Evolutionary conservation across 2,329 filamentous ascomycete species (phyloP), one percentile per base, ranked within the genome.

Genomic region (Epicoccum sorghinum): DNA sequence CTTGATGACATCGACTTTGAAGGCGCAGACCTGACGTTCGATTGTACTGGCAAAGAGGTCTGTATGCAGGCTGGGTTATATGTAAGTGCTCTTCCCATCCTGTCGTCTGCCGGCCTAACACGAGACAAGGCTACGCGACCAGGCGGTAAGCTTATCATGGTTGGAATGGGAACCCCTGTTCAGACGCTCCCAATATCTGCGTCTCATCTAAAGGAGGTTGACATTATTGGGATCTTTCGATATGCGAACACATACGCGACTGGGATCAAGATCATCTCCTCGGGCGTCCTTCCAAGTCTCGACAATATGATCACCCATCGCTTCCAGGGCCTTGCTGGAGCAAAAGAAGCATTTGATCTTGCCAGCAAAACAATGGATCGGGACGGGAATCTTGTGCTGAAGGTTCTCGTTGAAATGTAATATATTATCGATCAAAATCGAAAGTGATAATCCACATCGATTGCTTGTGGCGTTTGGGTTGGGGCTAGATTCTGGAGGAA

Each of bases 161-260:
- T 84, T 36, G 82, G 82, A 6, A 84, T 84, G 82, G 82, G 82
- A 0, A 82, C 81, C 12, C 81, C 81, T 3, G 75, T 81, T 18
- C 81, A 83, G 62, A 83, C 80, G 4, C 68, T 84, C 5, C 82
- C 80, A 3, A 76, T 83, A 62, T 81, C 80, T 6, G 79, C 80
- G 1, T 80, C 82, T n/a, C 81, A 82, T 27, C 61, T 83, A 56
- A 77, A 82, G 30, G 82, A 84, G 66, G 80, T 84, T 6, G 82
- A 84, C 64, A 78, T 84, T 38, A 78, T 84, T 43, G 82, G 82
- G n/a, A 81, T 83, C 6, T 83, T 84, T 69, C 74, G 82, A 39
- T 84, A 84, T 55, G 80, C 82, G 64, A 76, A 79, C 61, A 81
- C 80, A 0, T 84, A 84, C 59, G 80, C 81, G 0, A 78, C 76